Percentiles rank a stretch among this genome's conserved stretches.
These are phyloP conservation scores for Gracilaria gracilis DNA, from an alignment of 23 red algal species.

Conservation along the genomic window DNA sequence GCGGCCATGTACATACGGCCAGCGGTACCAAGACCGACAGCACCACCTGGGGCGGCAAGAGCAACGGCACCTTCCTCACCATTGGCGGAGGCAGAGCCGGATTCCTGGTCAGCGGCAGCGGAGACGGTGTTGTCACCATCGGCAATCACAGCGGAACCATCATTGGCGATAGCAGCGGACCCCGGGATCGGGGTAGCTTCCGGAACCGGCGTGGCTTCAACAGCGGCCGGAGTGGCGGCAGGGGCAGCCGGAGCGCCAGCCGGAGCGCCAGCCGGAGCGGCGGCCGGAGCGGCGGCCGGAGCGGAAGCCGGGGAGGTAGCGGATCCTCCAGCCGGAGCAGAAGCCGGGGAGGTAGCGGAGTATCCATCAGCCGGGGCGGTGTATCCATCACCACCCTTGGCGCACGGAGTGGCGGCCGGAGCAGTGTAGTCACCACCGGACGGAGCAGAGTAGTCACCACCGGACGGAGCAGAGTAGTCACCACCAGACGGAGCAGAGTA, in stretches of 20 bases:
- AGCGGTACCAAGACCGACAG: slow-evolving; percentile 57
- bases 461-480: slow-evolving; percentile 5
- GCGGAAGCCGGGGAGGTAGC: slow-evolving; percentile 45
- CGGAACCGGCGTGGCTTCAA: neutral
- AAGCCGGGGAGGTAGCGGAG: slow-evolving; percentile 45
- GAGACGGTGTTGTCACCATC: slow-evolving; percentile 74
- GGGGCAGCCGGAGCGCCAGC: slow-evolving; percentile 29
- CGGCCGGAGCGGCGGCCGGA: slow-evolving; percentile 1
- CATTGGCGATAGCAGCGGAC: slow-evolving; percentile 49
- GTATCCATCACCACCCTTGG: slow-evolving; percentile 7
- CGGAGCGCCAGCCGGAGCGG: slow-evolving; percentile 36
- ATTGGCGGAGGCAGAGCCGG: slow-evolving; percentile 67
- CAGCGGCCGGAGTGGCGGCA: neutral
- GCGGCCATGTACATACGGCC: slow-evolving; percentile 13
- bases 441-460: slow-evolving; percentile 20
- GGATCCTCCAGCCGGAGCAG: slow-evolving; percentile 7
- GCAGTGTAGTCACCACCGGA: slow-evolving; percentile 12
- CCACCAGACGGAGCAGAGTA: slow-evolving; percentile 28
- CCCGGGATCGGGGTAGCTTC: slow-evolving; percentile 41
- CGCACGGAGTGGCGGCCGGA: slow-evolving; percentile 45
- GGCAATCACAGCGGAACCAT: slow-evolving; percentile 52
- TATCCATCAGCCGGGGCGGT: slow-evolving; percentile 47
- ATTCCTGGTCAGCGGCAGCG: slow-evolving; percentile 44
- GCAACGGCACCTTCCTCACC: slow-evolving; percentile 67
- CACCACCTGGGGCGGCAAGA: slow-evolving; percentile 50